Conservation (phyloP, 2,329 filamentous ascomycete species). For the Colletotrichum tabaci region DNA sequence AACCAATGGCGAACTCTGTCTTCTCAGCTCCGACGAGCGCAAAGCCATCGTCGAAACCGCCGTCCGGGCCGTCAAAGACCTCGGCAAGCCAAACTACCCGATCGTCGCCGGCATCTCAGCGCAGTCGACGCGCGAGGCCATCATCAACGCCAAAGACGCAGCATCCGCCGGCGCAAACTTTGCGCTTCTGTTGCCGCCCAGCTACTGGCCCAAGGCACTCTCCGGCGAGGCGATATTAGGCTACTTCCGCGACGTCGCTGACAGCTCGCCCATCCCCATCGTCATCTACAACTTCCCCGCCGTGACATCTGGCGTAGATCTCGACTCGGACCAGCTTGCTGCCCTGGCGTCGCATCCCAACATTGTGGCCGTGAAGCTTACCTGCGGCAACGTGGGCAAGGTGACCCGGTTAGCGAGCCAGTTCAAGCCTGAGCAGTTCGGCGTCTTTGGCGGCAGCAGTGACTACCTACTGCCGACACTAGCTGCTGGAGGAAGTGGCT, state of each 20-base stretch:
- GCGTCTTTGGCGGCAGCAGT: constrained; percentile 60
- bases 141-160: constrained; percentile 76
- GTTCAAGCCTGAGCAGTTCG: constrained; percentile 56
- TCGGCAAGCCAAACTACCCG: constrained; percentile 54
- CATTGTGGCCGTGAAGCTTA: constrained; percentile 70
- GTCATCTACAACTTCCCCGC: constrained; percentile 47
- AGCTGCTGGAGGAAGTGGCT: constrained; percentile 57
- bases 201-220: constrained; percentile 76
- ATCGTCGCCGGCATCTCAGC: constrained; percentile 62
- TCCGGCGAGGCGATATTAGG: constrained; percentile 69
- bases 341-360: constrained; percentile 70
- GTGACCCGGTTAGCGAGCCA: constrained; percentile 63
- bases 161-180: constrained; percentile 75
- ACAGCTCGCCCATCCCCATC: constrained; percentile 55
- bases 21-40: constrained; percentile 58
- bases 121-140: constrained; percentile 77
- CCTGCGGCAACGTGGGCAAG: constrained; percentile 71
- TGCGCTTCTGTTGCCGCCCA: constrained; percentile 77
- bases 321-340: constrained; percentile 44
- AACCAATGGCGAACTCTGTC: constrained; percentile 62
- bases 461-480: constrained; percentile 60
- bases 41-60: constrained; percentile 58
- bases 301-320: constrained; percentile 44
- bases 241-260: constrained; percentile 76
- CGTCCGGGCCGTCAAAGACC: constrained; percentile 54